Evolutionary conservation across 225 moss, liverwort and hornwort genomes (phyloP).

Genomic region (Pleurozium schreberi): DNA sequence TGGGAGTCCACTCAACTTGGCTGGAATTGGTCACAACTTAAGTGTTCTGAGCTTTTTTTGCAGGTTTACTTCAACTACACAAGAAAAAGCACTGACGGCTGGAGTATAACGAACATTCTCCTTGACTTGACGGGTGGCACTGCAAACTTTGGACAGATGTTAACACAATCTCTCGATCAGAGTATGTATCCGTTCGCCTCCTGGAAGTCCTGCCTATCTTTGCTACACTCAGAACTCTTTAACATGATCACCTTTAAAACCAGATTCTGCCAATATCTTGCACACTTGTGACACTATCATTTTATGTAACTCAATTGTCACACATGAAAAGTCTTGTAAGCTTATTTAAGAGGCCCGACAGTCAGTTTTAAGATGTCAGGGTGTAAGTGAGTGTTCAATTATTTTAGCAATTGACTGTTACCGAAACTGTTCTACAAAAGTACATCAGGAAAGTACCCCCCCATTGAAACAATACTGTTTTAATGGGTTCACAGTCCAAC

Average conservation of each 20-base stretch:
- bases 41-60: not conserved
- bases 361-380: not conserved
- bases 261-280: not conserved
- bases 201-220: not conserved
- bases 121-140: slow-evolving; percentile 73
- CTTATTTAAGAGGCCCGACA: too few species aligned
- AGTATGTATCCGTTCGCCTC: slow-evolving; percentile 23
- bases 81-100: slow-evolving; percentile 82
- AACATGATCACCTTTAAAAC: not conserved
- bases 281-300: not conserved
- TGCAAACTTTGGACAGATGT: slow-evolving; percentile 73
- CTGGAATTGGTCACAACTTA: not conserved
- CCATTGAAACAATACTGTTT: too few species aligned
- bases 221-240: not conserved
- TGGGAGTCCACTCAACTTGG: not conserved
- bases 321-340: not conserved
- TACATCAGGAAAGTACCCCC: too few species aligned
- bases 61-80: slow-evolving; percentile 83
- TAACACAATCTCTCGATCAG: slow-evolving; percentile 85
- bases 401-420: not conserved
- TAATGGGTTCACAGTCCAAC: too few species aligned
- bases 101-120: slow-evolving; percentile 83
- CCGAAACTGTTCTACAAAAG: not conserved
- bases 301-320: not conserved
- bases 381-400: not conserved